phyloP scores from a whole-genome alignment of 192 early-diverging fungal genomes.

The Linnemannia exigua region DNA sequence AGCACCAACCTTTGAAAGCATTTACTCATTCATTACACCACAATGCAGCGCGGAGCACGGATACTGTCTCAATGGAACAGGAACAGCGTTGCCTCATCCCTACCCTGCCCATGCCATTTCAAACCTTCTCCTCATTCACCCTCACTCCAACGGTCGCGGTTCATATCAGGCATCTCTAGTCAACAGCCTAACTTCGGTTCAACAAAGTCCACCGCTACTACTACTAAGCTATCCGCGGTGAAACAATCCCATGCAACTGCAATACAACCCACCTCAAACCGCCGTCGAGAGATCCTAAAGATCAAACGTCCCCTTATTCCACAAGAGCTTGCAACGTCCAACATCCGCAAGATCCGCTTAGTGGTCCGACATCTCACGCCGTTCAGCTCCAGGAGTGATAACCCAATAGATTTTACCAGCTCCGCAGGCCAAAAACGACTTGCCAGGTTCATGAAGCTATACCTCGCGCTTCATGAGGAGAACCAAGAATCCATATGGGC shows the following conservation, averaged over 20 bases:
- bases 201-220: not conserved
- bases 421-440: conserved; percentile 6
- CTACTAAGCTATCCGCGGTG: not conserved
- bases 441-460: conserved; percentile 13
- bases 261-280: not conserved
- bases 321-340: not conserved
- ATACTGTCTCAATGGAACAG: conserved; percentile 3
- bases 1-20: not conserved
- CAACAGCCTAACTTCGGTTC: not conserved
- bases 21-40: not conserved
- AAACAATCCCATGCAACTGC: not conserved
- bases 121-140: not conserved
- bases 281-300: not conserved
- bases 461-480: conserved; percentile 29
- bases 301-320: not conserved
- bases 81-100: not conserved
- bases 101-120: not conserved
- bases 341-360: not conserved
- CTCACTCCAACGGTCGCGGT: not conserved
- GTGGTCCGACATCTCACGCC: conserved; percentile 26
- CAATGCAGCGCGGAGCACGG: conserved; percentile 1
- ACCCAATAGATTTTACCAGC: not conserved
- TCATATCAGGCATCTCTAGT: not conserved
- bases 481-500: conserved; percentile 32
- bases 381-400: conserved; percentile 5